phyloP scores from a whole-genome alignment of 768 basidiomycete genomes.

The Mycena latifolia region DNA sequence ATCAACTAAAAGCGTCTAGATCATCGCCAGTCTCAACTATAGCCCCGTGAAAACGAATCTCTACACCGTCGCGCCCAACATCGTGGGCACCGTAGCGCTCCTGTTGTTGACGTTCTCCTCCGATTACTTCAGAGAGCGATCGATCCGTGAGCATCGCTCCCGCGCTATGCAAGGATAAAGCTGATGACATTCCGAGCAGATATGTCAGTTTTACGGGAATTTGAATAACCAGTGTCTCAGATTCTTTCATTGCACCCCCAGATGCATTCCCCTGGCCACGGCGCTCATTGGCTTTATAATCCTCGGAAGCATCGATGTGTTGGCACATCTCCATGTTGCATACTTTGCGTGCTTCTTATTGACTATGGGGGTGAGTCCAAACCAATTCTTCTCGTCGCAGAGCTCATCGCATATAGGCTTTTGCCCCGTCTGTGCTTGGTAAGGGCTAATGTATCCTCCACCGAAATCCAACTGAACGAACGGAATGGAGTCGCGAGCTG shows the following conservation, averaged over 20 bases:
- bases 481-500: slow-evolving; percentile 23
- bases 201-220: slow-evolving; percentile 20
- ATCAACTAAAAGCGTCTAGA: slow-evolving; percentile 48
- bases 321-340: slow-evolving; percentile 54
- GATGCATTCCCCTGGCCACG: slow-evolving; percentile 56
- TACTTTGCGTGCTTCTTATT: slow-evolving; percentile 70
- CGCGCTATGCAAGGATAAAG: slow-evolving; percentile 22
- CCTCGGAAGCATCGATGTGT: slow-evolving; percentile 58
- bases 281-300: slow-evolving; percentile 57
- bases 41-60: slow-evolving; percentile 62
- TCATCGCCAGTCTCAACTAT: slow-evolving; percentile 33
- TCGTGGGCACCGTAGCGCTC: slow-evolving; percentile 55
- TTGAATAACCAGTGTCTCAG: background rate
- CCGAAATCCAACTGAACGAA: background rate
- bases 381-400: background rate
- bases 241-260: slow-evolving; percentile 31
- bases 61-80: slow-evolving; percentile 65
- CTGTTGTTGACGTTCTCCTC: slow-evolving; percentile 62
- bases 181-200: slow-evolving; percentile 18
- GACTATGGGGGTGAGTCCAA: slow-evolving; percentile 56
- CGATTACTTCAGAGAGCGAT: slow-evolving; percentile 63
- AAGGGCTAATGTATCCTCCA: background rate
- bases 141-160: slow-evolving; percentile 53
- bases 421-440: slow-evolving; percentile 61
- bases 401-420: slow-evolving; percentile 47